Evolutionary conservation across 495 filamentous ascomycete species (phyloP).

Genomic region (Amniculicola lignicola): DNA sequence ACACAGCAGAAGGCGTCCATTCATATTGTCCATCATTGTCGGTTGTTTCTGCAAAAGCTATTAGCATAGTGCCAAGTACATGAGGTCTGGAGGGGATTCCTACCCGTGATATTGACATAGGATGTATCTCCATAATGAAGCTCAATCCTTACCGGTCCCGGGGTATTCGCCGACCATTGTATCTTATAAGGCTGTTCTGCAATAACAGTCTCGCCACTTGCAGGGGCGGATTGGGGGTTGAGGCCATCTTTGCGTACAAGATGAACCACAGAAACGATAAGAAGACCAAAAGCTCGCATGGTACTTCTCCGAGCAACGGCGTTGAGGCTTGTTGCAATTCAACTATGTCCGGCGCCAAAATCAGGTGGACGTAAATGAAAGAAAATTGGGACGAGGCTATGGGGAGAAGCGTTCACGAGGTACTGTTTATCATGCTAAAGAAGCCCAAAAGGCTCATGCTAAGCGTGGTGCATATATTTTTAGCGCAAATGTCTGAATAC

Average conservation of each 20-base stretch:
- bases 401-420: too few relatives aligned
- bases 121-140: neutral
- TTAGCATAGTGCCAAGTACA: neutral
- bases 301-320: too few relatives aligned
- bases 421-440: too few relatives aligned
- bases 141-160: neutral
- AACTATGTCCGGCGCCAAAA: too few relatives aligned
- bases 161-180: neutral
- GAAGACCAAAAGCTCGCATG: too few relatives aligned
- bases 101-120: neutral
- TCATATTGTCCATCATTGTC: neutral
- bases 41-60: neutral
- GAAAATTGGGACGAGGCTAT: too few relatives aligned
- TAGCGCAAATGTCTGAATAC: too few relatives aligned
- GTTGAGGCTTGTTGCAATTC: too few relatives aligned
- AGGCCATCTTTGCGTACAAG: neutral
- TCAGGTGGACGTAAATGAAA: too few relatives aligned
- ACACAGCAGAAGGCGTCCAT: neutral
- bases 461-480: too few relatives aligned
- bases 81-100: neutral
- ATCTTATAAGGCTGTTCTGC: neutral
- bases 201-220: neutral
- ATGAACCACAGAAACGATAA: neutral
- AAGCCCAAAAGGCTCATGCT: too few relatives aligned
- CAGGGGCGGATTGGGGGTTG: neutral